Conservation (phyloP, 208 protist species). For the Trypanosoma rangeli region DNA sequence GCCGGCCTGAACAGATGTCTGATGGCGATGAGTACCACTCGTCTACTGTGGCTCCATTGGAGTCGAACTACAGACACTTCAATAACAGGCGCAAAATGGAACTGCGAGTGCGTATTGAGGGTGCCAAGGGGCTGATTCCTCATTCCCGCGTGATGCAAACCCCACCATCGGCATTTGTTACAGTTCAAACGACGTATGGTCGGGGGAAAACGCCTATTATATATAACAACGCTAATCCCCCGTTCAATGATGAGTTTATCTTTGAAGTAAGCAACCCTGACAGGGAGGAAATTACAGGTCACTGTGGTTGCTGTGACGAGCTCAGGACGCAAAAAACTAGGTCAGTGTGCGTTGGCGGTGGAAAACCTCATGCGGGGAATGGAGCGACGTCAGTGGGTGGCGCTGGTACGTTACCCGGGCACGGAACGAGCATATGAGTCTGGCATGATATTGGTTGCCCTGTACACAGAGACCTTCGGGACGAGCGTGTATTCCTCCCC, state of each 20-base stretch:
- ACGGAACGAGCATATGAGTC: slow-evolving; percentile 71
- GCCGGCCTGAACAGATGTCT: not conserved
- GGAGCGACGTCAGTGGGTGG: slow-evolving; percentile 63
- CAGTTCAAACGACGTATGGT: slow-evolving; percentile 57
- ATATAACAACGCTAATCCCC: slow-evolving; percentile 41
- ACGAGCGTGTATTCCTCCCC: slow-evolving; percentile 35
- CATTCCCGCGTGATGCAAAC: slow-evolving; percentile 25
- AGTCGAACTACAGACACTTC: not conserved
- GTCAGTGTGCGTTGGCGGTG: slow-evolving; percentile 71
- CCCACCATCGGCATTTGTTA: slow-evolving; percentile 46
- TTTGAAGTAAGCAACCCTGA: slow-evolving; percentile 56
- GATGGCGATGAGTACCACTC: slow-evolving; percentile 17
- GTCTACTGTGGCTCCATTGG: not conserved
- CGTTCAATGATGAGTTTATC: slow-evolving; percentile 82
- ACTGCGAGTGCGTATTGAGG: slow-evolving; percentile 64
- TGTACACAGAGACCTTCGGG: slow-evolving; percentile 74
- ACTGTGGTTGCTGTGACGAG: slow-evolving; percentile 50
- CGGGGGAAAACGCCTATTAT: slow-evolving; percentile 56
- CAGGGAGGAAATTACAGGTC: slow-evolving; percentile 61
- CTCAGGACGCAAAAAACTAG: slow-evolving; percentile 40
- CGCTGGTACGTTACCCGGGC: slow-evolving; percentile 67
- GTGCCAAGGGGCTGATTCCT: slow-evolving; percentile 44
- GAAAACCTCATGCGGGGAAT: slow-evolving; percentile 52
- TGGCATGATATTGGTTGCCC: slow-evolving; percentile 60
- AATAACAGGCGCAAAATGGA: not conserved